Conservation (phyloP, 768 basidiomycete species). For the Filobasidium floriforme region DNA sequence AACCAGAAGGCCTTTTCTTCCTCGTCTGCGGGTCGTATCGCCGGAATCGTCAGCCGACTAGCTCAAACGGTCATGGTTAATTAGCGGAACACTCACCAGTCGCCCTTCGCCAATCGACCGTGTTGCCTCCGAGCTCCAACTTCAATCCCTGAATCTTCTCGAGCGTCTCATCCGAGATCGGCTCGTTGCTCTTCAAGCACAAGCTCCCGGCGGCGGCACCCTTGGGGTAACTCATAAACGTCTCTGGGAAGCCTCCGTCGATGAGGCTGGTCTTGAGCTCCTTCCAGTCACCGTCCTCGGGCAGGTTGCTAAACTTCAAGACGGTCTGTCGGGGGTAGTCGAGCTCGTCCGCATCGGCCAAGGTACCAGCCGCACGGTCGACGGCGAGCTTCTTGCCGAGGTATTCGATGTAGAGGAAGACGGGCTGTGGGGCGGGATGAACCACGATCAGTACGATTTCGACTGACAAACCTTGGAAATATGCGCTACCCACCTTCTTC, state of each 20-base stretch:
- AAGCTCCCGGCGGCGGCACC: slow-evolving; percentile 38
- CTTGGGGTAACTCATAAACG: slow-evolving; percentile 45
- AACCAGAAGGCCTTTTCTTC: slow-evolving; percentile 44
- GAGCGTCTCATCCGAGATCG: slow-evolving; percentile 38
- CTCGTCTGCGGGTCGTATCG: slow-evolving; percentile 25
- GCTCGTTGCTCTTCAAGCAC: slow-evolving; percentile 26
- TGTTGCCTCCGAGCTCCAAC: slow-evolving; percentile 32
- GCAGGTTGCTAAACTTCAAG: slow-evolving; percentile 38
- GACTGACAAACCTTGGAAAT: not conserved
- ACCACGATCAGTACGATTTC: not conserved
- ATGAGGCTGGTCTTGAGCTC: slow-evolving; percentile 41
- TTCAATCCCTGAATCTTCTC: slow-evolving; percentile 31
- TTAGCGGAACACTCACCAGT: slow-evolving; percentile 27
- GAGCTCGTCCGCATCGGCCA: slow-evolving; percentile 34
- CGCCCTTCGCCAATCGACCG: slow-evolving; percentile 33
- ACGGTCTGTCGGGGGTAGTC: slow-evolving; percentile 35
- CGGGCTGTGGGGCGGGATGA: not conserved
- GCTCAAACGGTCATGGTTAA: too few relatives aligned
- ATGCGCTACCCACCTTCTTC: slow-evolving; percentile 10
- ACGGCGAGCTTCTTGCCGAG: slow-evolving; percentile 37
- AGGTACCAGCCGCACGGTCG: slow-evolving; percentile 33
- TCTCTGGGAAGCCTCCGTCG: slow-evolving; percentile 30
- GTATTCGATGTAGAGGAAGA: slow-evolving; percentile 36
- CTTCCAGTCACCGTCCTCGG: slow-evolving; percentile 44
- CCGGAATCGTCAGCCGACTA: not conserved